Evolutionary conservation across 78 protist genomes (phyloP).

Genomic region (Corallochytrium limacisporum): DNA sequence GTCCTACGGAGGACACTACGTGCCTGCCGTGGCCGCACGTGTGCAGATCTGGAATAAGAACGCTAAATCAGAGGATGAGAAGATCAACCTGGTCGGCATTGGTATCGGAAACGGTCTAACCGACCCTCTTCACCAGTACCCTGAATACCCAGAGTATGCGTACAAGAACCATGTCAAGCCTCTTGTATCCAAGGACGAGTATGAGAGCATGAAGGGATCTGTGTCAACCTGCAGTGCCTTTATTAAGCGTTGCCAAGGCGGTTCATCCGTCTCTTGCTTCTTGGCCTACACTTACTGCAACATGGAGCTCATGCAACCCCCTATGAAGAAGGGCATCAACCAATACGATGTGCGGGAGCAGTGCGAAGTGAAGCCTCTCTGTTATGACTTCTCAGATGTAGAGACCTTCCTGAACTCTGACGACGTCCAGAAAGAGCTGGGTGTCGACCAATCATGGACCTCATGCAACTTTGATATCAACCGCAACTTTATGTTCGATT

Average conservation of each 20-base stretch:
- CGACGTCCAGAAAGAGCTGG: background rate
- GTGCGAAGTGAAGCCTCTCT: conserved; percentile 7
- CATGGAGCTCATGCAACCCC: background rate
- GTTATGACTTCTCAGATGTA: conserved; percentile 3
- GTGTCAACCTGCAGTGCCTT: no score
- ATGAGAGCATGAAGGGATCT: background rate
- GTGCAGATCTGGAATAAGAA: background rate
- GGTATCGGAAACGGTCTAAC: conserved; percentile 10
- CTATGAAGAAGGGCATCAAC: background rate
- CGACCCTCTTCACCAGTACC: background rate
- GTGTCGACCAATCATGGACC: background rate
- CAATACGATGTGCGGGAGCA: conserved; percentile 8
- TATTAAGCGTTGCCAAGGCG: no score
- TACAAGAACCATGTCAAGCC: background rate
- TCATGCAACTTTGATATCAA: background rate
- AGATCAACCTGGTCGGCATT: conserved; percentile 3
- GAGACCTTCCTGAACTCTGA: background rate
- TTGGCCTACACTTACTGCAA: background rate
- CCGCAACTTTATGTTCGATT: background rate
- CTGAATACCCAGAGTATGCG: background rate
- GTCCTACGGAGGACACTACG: conserved; percentile 19
- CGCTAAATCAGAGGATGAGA: background rate
- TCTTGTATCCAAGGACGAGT: background rate
- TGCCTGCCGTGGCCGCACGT: conserved; percentile 8
- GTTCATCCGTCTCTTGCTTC: no score